phyloP scores from a whole-genome alignment of 768 basidiomycete species.

The Cystobasidiopsis lactophilus region DNA sequence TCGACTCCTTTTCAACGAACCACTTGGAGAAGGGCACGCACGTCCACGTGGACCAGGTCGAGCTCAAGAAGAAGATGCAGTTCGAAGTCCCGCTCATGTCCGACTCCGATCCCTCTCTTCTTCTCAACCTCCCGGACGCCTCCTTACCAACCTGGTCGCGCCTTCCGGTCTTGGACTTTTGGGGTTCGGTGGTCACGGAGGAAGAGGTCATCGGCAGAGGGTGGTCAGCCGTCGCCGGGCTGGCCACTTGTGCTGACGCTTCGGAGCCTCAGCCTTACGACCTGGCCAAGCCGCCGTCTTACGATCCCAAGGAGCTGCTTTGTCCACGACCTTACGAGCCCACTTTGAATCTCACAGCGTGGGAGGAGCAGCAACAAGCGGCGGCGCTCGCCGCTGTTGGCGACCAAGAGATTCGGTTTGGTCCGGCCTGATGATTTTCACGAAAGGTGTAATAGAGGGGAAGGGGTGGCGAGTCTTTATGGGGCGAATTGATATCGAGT shows the following conservation, averaged over 20 bases:
- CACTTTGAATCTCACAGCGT: background rate
- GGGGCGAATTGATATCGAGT: too few species aligned
- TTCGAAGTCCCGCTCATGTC: conserved; percentile 53
- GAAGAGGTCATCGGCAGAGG: conserved; percentile 24
- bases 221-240: conserved; percentile 2
- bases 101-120: conserved; percentile 24
- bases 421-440: too few species aligned
- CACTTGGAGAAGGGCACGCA: conserved; percentile 69
- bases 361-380: background rate
- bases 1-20: conserved; percentile 63
- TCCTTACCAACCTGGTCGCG: conserved; percentile 33
- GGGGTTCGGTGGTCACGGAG: conserved; percentile 30
- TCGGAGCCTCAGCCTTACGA: conserved; percentile 4
- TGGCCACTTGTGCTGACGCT: conserved; percentile 6
- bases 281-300: conserved; percentile 3
- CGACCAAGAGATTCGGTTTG: too few species aligned
- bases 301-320: conserved; percentile 18
- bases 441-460: too few species aligned
- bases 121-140: conserved; percentile 37
- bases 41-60: conserved; percentile 37
- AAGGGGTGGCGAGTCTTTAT: too few species aligned
- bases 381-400: too few species aligned
- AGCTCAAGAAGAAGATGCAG: conserved; percentile 35
- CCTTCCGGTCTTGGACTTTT: conserved; percentile 50
- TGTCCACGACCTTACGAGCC: conserved; percentile 4